These are phyloP conservation scores for Notholithocarpus densiflorus DNA, from an alignment of 306 rosid genomes.

Conservation along the genomic window DNA sequence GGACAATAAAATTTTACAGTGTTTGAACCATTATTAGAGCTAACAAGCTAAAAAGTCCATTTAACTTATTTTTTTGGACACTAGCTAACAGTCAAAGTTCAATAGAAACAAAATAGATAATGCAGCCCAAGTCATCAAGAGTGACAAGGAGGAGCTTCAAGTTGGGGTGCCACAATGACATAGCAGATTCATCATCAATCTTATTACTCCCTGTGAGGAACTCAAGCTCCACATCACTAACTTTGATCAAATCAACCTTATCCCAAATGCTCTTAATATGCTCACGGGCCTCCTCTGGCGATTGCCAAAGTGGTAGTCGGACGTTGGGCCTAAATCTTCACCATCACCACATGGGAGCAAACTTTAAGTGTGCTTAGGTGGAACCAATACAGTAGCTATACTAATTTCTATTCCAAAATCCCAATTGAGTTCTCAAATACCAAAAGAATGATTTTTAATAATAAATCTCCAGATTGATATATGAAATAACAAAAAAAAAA, in stretches of 20 bases:
- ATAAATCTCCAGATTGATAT: too few species aligned
- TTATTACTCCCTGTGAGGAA: conserved; percentile 69
- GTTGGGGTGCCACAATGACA: conserved; percentile 75
- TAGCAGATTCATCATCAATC: conserved; percentile 70
- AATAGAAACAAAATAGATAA: background rate
- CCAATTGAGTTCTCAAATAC: too few species aligned
- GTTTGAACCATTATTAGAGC: background rate
- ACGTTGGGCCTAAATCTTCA: too few species aligned
- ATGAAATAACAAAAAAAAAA: too few species aligned
- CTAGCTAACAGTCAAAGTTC: background rate
- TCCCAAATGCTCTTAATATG: conserved; percentile 93
- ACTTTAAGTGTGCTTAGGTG: too few species aligned
- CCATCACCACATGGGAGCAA: too few species aligned
- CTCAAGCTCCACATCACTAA: conserved; percentile 80
- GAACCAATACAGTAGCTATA: too few species aligned
- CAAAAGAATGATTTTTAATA: too few species aligned
- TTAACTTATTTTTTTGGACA: background rate
- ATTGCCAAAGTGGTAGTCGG: conserved; percentile 85
- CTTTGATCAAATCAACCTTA: conserved; percentile 79
- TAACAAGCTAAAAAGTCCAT: background rate
- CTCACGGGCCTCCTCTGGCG: conserved; percentile 66
- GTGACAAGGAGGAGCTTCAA: conserved; percentile 94
- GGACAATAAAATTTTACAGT: too few species aligned
- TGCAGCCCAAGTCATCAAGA: conserved; percentile 87
- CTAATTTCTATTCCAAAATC: too few species aligned